These are phyloP conservation scores for Anthoceros angustus DNA, from an alignment of 225 moss, liverwort and hornwort genomes.

Conservation along the genomic window DNA sequence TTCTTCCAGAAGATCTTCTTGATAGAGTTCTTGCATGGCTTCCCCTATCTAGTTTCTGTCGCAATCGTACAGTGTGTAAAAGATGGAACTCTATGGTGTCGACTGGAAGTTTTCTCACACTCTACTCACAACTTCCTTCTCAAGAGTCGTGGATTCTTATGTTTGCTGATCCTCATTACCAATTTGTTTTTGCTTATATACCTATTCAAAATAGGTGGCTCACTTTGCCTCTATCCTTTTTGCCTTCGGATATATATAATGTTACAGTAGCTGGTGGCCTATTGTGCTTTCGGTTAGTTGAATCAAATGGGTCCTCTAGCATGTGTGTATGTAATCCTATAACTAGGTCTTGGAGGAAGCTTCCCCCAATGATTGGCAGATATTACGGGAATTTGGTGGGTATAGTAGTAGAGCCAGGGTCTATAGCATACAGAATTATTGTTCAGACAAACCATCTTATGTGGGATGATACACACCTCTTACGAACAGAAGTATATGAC, in stretches of 20 bases:
- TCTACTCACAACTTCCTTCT: conserved; percentile 7
- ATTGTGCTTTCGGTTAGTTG: conserved; percentile 28
- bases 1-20: conserved; percentile 29
- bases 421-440: conserved; percentile 21
- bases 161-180: conserved; percentile 35
- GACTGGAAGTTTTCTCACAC: conserved; percentile 10
- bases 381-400: conserved; percentile 32
- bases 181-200: conserved; percentile 30
- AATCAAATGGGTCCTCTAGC: conserved; percentile 13
- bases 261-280: conserved; percentile 27
- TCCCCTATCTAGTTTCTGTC: conserved; percentile 19
- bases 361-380: conserved; percentile 35
- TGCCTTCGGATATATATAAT: conserved; percentile 33
- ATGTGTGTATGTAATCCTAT: conserved; percentile 41
- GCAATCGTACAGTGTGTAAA: conserved; percentile 24
- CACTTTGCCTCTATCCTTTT: conserved; percentile 32
- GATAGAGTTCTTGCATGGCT: conserved; percentile 21
- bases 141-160: conserved; percentile 39
- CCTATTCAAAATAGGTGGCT: conserved; percentile 34
- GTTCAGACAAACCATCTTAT: conserved; percentile 26
- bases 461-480: conserved; percentile 12
- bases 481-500: conserved; percentile 29
- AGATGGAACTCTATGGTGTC: conserved; percentile 28
- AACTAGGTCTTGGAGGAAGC: conserved; percentile 31
- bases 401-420: conserved; percentile 21